Evolutionary conservation across 306 rosid genomes (phyloP).

Genomic region (Gleditsia sinensis): DNA sequence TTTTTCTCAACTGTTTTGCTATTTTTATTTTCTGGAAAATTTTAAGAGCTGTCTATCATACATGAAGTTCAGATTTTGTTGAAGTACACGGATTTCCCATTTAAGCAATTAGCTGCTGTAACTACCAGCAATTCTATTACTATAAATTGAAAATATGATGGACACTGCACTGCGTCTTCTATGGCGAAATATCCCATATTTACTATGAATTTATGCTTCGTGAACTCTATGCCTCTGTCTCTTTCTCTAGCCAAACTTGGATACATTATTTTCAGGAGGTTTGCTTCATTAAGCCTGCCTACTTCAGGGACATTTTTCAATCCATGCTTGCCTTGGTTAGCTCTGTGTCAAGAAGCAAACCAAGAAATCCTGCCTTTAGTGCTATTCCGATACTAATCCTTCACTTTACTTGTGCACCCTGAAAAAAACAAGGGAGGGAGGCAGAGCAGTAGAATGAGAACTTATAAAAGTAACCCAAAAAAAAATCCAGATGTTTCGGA

Average conservation of each 20-base stretch:
- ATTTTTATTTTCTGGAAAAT: no score
- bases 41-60: no score
- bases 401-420: constrained; percentile 28
- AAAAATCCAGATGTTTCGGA: no score
- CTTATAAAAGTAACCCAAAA: neutral
- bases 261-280: neutral
- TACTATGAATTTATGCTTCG: neutral
- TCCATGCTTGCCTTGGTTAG: neutral
- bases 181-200: neutral
- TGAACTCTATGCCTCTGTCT: neutral
- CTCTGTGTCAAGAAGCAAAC: neutral
- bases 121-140: neutral
- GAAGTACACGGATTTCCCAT: neutral
- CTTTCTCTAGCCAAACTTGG: neutral
- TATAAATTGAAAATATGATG: neutral
- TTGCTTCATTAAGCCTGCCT: neutral
- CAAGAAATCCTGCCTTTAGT: neutral
- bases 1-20: no score
- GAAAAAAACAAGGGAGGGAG: neutral
- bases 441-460: neutral
- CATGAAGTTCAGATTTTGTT: no score
- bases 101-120: neutral
- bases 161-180: neutral
- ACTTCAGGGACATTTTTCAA: neutral
- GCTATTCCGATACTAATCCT: neutral